Evolutionary conservation across 306 rosid species (phyloP).

Genomic region (Sesbania bispinosa): DNA sequence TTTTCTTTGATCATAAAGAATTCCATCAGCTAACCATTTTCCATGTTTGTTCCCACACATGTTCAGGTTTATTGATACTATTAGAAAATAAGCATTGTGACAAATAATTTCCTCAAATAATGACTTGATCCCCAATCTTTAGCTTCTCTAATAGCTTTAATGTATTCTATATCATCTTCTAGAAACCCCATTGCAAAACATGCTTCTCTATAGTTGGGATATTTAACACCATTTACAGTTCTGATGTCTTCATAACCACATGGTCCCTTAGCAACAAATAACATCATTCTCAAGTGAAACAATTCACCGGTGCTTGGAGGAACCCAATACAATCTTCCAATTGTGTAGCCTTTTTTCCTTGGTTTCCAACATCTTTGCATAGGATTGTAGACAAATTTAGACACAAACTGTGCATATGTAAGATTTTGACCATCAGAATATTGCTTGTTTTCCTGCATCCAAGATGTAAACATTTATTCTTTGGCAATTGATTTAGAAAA

Average conservation of each 20-base stretch:
- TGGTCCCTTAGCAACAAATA: too few species aligned
- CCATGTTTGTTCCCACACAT: conserved; percentile 13
- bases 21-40: not conserved
- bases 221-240: not conserved
- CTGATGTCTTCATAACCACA: not conserved
- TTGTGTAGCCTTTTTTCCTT: too few species aligned
- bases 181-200: not conserved
- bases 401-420: not conserved
- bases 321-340: too few species aligned
- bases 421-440: not conserved
- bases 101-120: not conserved
- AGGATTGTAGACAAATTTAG: too few species aligned
- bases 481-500: not conserved
- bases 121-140: not conserved
- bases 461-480: conserved; percentile 4
- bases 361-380: too few species aligned
- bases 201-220: not conserved
- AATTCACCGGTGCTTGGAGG: too few species aligned
- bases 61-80: not conserved
- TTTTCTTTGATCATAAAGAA: not conserved
- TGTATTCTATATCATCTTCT: not conserved
- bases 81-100: not conserved
- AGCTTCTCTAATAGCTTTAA: too few species aligned
- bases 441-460: too few species aligned
- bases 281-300: too few species aligned